Conservation (phyloP, 352 stramenopile species). For the Pythium brassicae region DNA sequence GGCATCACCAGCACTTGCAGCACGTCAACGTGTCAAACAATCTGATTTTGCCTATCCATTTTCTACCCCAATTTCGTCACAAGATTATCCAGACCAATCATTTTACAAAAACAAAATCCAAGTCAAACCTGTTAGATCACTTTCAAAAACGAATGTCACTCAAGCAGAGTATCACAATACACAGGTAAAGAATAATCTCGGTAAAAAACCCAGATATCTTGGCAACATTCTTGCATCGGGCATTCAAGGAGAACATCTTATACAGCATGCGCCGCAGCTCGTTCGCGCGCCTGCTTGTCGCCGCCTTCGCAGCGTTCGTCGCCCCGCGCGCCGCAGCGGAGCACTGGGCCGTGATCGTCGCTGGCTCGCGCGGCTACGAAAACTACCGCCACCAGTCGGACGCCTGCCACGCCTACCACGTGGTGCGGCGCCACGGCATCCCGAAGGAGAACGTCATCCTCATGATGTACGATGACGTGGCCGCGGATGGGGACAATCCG, state of each 20-base stretch:
- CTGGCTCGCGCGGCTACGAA: constrained; percentile 81
- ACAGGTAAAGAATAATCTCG: too few relatives aligned
- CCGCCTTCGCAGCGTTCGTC: background rate
- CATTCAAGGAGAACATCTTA: background rate
- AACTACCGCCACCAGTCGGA: constrained; percentile 93
- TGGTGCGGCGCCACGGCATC: constrained; percentile 85
- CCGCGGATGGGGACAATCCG: constrained; percentile 71
- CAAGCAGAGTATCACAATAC: too few relatives aligned
- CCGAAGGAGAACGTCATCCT: constrained; percentile 86
- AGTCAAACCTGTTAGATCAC: too few relatives aligned
- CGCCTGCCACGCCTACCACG: constrained; percentile 88
- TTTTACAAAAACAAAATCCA: too few relatives aligned
- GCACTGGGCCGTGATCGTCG: constrained; percentile 91
- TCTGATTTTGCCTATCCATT: too few relatives aligned
- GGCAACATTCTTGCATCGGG: too few relatives aligned
- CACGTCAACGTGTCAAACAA: too few relatives aligned
- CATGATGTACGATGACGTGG: constrained; percentile 93
- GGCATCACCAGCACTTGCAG: too few relatives aligned
- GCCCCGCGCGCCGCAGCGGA: constrained; percentile 23
- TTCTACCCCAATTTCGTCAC: too few relatives aligned
- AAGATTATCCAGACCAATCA: too few relatives aligned
- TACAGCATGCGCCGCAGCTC: background rate
- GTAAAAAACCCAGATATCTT: too few relatives aligned
- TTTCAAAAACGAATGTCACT: too few relatives aligned
- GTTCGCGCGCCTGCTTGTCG: background rate